These are phyloP conservation scores for Arthrobotrys musiformis DNA, from an alignment of 2,329 filamentous ascomycete genomes.

Conservation along the genomic window DNA sequence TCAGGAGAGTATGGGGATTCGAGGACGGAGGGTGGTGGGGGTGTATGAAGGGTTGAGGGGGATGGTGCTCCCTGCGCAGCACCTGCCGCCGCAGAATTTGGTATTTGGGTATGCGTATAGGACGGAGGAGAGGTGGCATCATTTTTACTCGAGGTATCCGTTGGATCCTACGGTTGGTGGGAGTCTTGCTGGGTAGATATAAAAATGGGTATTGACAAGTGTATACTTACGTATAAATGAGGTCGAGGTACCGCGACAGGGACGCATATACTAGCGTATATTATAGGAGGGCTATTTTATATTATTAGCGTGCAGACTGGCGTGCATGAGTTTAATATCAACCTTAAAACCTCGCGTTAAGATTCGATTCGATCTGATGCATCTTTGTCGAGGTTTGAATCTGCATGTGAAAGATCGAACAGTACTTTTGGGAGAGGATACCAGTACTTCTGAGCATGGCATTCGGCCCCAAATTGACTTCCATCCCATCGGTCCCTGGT, in stretches of 20 bases:
- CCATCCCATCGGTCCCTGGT: background rate
- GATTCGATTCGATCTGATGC: background rate
- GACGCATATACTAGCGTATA: too few species aligned
- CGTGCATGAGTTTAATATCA: constrained; percentile 3
- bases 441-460: too few species aligned
- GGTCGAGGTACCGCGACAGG: too few species aligned
- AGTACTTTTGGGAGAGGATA: too few species aligned
- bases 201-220: too few species aligned
- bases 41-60: background rate
- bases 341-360: background rate
- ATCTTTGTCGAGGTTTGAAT: too few species aligned
- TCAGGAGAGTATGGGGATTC: background rate
- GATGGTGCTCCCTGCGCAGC: background rate
- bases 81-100: background rate
- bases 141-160: background rate
- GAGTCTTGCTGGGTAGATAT: background rate
- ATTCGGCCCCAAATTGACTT: background rate
- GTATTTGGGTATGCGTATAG: background rate
- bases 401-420: too few species aligned
- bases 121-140: background rate
- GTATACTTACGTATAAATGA: too few species aligned
- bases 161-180: background rate
- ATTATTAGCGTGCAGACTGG: background rate
- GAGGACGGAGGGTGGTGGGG: background rate
- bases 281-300: background rate